A percentile compares a stretch with the other conserved stretches of the same genome.
These are phyloP conservation scores for Colletotrichum horii DNA, from an alignment of 2,329 filamentous ascomycete genomes.

Conservation along the genomic window DNA sequence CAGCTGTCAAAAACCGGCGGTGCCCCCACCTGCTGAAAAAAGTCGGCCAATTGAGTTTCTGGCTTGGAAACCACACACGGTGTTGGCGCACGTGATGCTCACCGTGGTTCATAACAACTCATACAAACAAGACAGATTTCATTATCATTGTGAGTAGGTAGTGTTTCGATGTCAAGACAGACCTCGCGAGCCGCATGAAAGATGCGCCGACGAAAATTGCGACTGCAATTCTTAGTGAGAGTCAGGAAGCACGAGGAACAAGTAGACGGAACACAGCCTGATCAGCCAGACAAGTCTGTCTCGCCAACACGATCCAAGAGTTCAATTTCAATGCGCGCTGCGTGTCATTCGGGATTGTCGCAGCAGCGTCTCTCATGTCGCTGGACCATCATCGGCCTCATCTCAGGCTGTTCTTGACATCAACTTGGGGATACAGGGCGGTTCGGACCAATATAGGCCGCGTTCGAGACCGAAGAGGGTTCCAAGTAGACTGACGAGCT, in stretches of 20 bases:
- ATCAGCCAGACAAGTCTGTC: background rate
- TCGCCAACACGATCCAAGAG: background rate
- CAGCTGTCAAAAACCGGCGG: background rate
- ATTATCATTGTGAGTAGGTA: no score
- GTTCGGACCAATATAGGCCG: background rate
- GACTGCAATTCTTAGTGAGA: background rate
- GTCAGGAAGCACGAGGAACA: background rate
- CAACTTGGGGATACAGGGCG: background rate
- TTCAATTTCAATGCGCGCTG: background rate
- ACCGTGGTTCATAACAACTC: no score
- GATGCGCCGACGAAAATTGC: background rate
- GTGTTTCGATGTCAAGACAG: background rate
- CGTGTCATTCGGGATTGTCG: background rate
- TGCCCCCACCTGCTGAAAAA: background rate
- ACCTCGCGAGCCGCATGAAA: background rate
- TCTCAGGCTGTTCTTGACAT: background rate
- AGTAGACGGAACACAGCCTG: background rate
- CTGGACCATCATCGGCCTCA: background rate
- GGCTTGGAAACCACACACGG: background rate
- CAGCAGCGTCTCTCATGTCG: background rate
- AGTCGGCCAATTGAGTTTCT: background rate
- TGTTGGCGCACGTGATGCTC: background rate
- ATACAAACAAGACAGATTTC: no score
- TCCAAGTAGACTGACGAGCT: background rate
- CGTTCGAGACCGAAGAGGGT: background rate